Conservation (phyloP, 116 monocot genomes). For the Posidonia oceanica region DNA sequence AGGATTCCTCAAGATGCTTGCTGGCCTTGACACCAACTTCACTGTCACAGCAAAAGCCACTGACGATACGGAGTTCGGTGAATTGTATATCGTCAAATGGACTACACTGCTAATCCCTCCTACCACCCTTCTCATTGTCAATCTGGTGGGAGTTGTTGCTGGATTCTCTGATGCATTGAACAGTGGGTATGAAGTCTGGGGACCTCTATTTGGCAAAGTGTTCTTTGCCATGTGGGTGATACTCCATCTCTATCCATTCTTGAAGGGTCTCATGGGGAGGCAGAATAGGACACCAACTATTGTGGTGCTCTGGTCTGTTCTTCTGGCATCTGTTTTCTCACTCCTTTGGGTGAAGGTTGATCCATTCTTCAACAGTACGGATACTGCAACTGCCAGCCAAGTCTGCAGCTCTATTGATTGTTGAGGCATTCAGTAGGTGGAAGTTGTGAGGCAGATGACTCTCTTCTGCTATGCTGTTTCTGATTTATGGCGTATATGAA, state of each 20-base stretch:
- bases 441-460: too few species aligned
- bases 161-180: constrained; percentile 69
- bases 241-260: constrained; percentile 73
- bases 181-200: constrained; percentile 69
- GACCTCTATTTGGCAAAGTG: constrained; percentile 66
- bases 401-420: constrained; percentile 52
- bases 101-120: constrained; percentile 69
- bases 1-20: constrained; percentile 63
- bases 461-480: too few species aligned
- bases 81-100: constrained; percentile 65
- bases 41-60: constrained; percentile 65
- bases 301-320: constrained; percentile 71
- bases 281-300: constrained; percentile 77
- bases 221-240: constrained; percentile 82
- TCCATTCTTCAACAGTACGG: constrained; percentile 35
- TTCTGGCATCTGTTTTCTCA: constrained; percentile 65
- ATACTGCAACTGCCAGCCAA: constrained; percentile 11
- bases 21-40: constrained; percentile 76
- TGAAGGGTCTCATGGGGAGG: constrained; percentile 77
- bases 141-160: constrained; percentile 61
- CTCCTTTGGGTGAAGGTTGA: constrained; percentile 79
- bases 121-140: constrained; percentile 55
- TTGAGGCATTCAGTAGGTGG: not conserved
- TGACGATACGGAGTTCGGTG: constrained; percentile 51
- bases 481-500: too few species aligned